Evolutionary conservation across 805 yeast genomes (phyloP).

Genomic region (Ogataea haglerorum): DNA sequence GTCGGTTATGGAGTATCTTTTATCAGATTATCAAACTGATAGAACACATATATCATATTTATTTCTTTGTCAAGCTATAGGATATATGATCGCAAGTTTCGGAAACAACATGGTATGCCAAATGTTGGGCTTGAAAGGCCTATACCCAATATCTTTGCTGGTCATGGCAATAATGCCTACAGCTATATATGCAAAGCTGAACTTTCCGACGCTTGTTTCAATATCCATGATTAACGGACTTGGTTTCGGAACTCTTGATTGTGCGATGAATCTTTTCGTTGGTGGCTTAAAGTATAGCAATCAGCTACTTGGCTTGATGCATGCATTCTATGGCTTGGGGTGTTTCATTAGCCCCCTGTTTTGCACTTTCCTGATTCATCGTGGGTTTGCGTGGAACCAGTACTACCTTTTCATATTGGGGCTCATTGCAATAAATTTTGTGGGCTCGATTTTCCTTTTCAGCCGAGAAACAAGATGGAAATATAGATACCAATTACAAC

Average conservation of each 20-base stretch:
- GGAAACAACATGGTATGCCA: slow-evolving; percentile 41
- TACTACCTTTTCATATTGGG: slow-evolving; percentile 39
- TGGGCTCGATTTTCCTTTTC: slow-evolving; percentile 31
- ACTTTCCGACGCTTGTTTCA: slow-evolving; percentile 38
- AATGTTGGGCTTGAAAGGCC: slow-evolving; percentile 47
- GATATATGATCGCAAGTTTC: slow-evolving; percentile 54
- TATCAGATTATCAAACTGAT: slow-evolving; percentile 43
- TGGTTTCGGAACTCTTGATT: slow-evolving; percentile 56
- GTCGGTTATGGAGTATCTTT: slow-evolving; percentile 51
- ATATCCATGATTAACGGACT: slow-evolving; percentile 46
- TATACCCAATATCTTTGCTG: slow-evolving; percentile 30
- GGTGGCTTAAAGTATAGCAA: slow-evolving; percentile 45
- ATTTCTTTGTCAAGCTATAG: slow-evolving; percentile 50
- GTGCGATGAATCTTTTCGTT: slow-evolving; percentile 51
- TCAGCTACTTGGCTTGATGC: slow-evolving; percentile 49
- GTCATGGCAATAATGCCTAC: slow-evolving; percentile 14
- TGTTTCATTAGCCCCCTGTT: slow-evolving; percentile 49
- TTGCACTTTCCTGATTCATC: slow-evolving; percentile 39
- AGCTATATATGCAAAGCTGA: slow-evolving; percentile 39
- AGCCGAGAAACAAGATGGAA: slow-evolving; percentile 44
- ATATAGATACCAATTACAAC: slow-evolving; percentile 31
- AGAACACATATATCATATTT: slow-evolving; percentile 47
- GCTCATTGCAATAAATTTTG: slow-evolving; percentile 27
- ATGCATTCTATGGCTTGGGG: slow-evolving; percentile 53
- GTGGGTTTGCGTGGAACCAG: slow-evolving; percentile 41